Conservation (phyloP, 208 protist species). For the Vickermania ingenoplastis region DNA sequence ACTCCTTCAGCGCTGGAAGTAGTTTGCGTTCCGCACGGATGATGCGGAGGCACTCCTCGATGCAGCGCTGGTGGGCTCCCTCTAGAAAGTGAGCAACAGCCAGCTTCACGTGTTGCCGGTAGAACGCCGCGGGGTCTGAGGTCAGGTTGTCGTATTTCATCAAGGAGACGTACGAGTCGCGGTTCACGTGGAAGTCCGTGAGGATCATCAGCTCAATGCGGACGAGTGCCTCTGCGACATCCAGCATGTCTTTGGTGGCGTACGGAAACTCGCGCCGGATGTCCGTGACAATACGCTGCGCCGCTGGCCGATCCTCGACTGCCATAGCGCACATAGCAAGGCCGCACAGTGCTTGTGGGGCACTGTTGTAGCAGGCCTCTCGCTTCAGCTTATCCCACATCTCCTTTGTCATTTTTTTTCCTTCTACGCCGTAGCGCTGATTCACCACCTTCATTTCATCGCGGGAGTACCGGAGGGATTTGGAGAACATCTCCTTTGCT, state of each 20-base stretch:
- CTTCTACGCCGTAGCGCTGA: conserved; percentile 35
- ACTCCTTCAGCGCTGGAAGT: conserved; percentile 55
- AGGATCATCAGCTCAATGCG: conserved; percentile 74
- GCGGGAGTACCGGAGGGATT: conserved; percentile 40
- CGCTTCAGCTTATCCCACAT: conserved; percentile 58
- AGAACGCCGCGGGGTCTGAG: conserved; percentile 52
- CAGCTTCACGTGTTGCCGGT: conserved; percentile 59
- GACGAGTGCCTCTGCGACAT: conserved; percentile 67
- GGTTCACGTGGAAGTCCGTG: conserved; percentile 54
- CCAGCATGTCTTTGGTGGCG: conserved; percentile 52
- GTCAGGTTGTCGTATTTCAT: conserved; percentile 68
- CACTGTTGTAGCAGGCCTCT: conserved; percentile 72
- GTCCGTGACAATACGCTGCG: conserved; percentile 21
- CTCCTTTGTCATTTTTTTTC: conserved; percentile 66
- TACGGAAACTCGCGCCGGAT: conserved; percentile 66
- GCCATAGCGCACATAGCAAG: conserved; percentile 73
- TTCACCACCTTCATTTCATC: conserved; percentile 46
- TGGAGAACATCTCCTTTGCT: conserved; percentile 54
- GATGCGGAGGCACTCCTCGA: conserved; percentile 64
- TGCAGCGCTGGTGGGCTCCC: conserved; percentile 37
- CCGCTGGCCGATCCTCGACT: conserved; percentile 29
- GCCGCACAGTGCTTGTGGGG: conserved; percentile 66
- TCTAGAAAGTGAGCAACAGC: conserved; percentile 68
- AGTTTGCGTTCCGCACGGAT: conserved; percentile 74
- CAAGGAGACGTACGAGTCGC: conserved; percentile 67